phyloP scores from a whole-genome alignment of 139 green algal species.

The Dunaliella primolecta region DNA sequence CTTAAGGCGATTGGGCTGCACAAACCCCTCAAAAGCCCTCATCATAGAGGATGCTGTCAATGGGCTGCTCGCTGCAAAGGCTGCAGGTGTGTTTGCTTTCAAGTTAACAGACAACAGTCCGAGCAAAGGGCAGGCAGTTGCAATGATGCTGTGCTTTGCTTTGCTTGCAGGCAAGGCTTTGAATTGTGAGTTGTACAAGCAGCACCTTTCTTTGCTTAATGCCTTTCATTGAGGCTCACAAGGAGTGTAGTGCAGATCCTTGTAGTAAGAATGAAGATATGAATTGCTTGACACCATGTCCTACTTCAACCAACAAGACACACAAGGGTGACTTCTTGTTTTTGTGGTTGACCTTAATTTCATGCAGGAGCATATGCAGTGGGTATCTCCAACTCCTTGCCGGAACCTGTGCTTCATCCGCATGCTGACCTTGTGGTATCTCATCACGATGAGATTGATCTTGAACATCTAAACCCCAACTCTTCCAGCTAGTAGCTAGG shows the following conservation, averaged over 20 bases:
- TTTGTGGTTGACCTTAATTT: neutral
- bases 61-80: conserved; percentile 57
- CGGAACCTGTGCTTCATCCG: neutral
- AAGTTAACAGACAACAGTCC: no score
- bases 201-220: neutral
- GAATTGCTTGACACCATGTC: no score
- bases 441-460: conserved; percentile 44
- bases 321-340: neutral
- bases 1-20: conserved; percentile 54
- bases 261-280: no score
- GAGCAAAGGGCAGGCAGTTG: no score
- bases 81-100: conserved; percentile 50
- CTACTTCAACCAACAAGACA: neutral
- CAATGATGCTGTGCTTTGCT: neutral
- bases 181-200: neutral
- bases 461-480: no score
- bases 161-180: neutral
- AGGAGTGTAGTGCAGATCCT: no score
- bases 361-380: neutral
- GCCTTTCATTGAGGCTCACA: neutral
- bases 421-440: conserved; percentile 60
- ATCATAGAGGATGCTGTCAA: conserved; percentile 77
- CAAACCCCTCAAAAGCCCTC: conserved; percentile 28
- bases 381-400: neutral
- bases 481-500: no score